A percentile compares a stretch with the other conserved stretches of the same genome.
Conservation (phyloP, 768 basidiomycete species). For the Pulveroboletus sp. region DNA sequence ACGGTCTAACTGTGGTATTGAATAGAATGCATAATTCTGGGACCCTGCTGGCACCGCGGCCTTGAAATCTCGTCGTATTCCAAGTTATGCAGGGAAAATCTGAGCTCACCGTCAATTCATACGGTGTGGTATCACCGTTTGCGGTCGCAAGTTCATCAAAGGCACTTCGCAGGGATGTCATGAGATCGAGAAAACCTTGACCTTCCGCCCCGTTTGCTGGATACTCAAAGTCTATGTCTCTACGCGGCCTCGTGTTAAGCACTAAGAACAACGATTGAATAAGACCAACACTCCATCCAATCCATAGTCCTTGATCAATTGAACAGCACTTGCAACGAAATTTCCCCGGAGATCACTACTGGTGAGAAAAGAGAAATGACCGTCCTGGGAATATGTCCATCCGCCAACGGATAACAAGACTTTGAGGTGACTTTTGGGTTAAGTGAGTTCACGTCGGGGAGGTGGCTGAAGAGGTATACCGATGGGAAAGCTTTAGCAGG, state of each 20-base stretch:
- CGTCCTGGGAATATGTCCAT: conserved; percentile 67
- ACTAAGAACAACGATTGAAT: neutral
- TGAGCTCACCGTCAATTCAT: conserved; percentile 45
- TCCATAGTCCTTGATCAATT: conserved; percentile 67
- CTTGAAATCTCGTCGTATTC: conserved; percentile 18
- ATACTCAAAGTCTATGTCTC: conserved; percentile 79
- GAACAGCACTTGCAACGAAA: conserved; percentile 59
- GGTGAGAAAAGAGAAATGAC: conserved; percentile 64
- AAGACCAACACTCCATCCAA: conserved; percentile 67
- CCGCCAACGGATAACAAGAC: conserved; percentile 53
- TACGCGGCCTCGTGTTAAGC: conserved; percentile 15
- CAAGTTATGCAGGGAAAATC: neutral
- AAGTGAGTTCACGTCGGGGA: neutral
- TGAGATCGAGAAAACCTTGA: conserved; percentile 60
- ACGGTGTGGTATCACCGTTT: conserved; percentile 61
- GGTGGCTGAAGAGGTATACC: conserved; percentile 22
- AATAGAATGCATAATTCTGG: conserved; percentile 52
- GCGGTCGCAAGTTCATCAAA: conserved; percentile 51
- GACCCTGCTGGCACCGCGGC: conserved; percentile 63
- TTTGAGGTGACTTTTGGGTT: conserved; percentile 38
- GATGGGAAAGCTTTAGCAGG: conserved; percentile 55
- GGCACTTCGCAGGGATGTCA: conserved; percentile 56
- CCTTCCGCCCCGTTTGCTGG: conserved; percentile 55
- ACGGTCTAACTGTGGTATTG: conserved; percentile 58
- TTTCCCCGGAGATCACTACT: conserved; percentile 43